Evolutionary conservation across 345 rosid genomes (phyloP).

Genomic region (Salix viminalis): DNA sequence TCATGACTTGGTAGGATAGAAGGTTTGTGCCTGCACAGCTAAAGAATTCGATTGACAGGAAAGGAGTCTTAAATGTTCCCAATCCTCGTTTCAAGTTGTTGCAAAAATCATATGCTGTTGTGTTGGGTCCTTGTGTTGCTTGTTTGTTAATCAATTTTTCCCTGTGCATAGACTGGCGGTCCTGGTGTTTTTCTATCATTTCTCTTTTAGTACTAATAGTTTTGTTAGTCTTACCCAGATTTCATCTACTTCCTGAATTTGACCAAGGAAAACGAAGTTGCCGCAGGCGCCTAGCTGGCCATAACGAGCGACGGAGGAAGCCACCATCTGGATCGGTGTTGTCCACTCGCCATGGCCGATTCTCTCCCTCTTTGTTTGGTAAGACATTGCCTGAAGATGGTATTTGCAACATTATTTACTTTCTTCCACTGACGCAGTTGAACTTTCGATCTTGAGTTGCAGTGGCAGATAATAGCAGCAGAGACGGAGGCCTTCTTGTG

Average conservation of each 20-base stretch:
- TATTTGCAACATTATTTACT: not conserved
- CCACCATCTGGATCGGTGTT: slow-evolving; percentile 65
- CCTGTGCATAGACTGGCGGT: not conserved
- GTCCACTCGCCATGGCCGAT: slow-evolving; percentile 50
- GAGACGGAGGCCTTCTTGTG: slow-evolving; percentile 51
- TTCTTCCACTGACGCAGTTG: not conserved
- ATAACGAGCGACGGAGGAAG: slow-evolving; percentile 92
- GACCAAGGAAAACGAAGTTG: slow-evolving; percentile 96
- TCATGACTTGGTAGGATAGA: too few relatives aligned
- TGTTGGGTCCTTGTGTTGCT: not conserved
- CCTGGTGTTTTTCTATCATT: not conserved
- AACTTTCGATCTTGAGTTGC: not conserved
- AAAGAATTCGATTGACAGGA: not conserved
- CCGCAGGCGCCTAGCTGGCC: slow-evolving; percentile 91
- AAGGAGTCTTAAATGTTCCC: not conserved
- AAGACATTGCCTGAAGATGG: slow-evolving; percentile 12
- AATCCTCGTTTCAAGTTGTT: not conserved
- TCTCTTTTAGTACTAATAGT: not conserved
- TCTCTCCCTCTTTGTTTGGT: slow-evolving; percentile 59
- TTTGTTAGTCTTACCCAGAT: slow-evolving; percentile 35
- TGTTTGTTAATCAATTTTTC: not conserved
- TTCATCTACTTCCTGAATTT: slow-evolving; percentile 89
- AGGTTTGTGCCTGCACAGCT: not conserved
- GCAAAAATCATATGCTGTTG: not conserved
- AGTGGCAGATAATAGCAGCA: slow-evolving; percentile 42